Conservation (phyloP, 2,329 filamentous ascomycete species). For the Eutypa lata region DNA sequence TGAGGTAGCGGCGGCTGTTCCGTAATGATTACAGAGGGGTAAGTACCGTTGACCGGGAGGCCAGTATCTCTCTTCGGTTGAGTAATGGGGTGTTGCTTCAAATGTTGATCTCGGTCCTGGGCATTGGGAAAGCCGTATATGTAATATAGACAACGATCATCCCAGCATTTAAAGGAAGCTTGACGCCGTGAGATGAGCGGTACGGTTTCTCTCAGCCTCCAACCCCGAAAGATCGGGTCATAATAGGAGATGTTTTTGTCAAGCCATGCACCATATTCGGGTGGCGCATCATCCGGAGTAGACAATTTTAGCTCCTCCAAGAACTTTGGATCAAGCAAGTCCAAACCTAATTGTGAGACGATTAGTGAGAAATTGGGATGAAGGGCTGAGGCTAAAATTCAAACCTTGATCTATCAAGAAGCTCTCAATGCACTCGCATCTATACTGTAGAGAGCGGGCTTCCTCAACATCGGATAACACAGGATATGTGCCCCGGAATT, state of each 20-base stretch:
- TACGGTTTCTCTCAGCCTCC: slow-evolving; percentile 35
- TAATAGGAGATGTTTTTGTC: slow-evolving; percentile 48
- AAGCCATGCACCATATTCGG: slow-evolving; percentile 50
- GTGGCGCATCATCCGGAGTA: slow-evolving; percentile 38
- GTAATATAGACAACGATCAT: slow-evolving; percentile 54
- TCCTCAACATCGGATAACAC: slow-evolving; percentile 55
- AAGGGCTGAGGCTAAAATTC: slow-evolving; percentile 12
- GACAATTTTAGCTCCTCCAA: slow-evolving; percentile 35
- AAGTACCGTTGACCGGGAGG: slow-evolving; percentile 36
- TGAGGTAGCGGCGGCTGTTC: slow-evolving; percentile 30
- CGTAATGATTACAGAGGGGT: slow-evolving; percentile 33
- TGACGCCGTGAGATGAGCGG: slow-evolving; percentile 33
- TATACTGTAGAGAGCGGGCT: slow-evolving; percentile 54
- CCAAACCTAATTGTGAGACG: slow-evolving; percentile 33
- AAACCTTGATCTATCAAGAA: slow-evolving; percentile 48
- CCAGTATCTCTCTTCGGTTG: slow-evolving; percentile 43
- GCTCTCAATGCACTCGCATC: slow-evolving; percentile 56
- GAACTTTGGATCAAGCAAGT: slow-evolving; percentile 39
- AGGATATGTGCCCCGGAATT: slow-evolving; percentile 37
- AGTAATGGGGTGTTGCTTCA: slow-evolving; percentile 39
- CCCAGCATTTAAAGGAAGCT: slow-evolving; percentile 51
- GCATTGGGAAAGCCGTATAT: slow-evolving; percentile 54
- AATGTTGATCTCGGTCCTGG: slow-evolving; percentile 50
- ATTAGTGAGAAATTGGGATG: slow-evolving; percentile 3
- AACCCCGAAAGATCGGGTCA: slow-evolving; percentile 44